Evolutionary conservation across 257 asterid genomes (phyloP), one percentile per base, ranked within the genome.

Genomic region (Solanum etuberosum): DNA sequence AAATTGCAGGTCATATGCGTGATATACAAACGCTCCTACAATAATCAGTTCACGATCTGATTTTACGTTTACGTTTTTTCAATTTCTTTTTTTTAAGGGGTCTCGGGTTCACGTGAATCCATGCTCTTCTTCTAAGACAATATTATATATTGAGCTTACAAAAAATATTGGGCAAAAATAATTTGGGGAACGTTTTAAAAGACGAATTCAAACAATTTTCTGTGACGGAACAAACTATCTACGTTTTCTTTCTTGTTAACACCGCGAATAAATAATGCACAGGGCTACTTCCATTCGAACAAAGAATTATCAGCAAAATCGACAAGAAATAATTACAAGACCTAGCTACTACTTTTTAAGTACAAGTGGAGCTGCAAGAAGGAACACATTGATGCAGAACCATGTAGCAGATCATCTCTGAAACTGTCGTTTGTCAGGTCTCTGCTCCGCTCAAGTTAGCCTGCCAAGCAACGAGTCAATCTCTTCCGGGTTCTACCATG

Each of bases 341-440:
- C 68, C 85, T 46, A 80, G 42, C 85, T 29, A 80, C 65, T 43
- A n/a, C 70, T 80, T 35, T 29, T 80, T 18, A 86, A 85, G 74
- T 34, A 48, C 71, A 48, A 82, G 48, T 29, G 85, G 88, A 89
- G 78, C 86, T 7, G 70, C 86, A 68, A 31, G 43, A 43, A 77
- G 38, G 54, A 31, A 70, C 35, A 57, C 86, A 86, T 37, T 51
- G 54, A 68, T 80, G 85, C 35, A 46, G 20, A 46, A 37, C 67
- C 67, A 80, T 46, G 85, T 80, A 48, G 85, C 85, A 80, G 85
- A 80, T 80, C 85, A 80, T 80, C 68, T 80, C 68, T 80, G 68
- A 29, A 38, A 37, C 23, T 12, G 13, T 72, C 70, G 57, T 74
- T 65, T 23, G 63, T 37, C 54, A 73, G 51, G 72, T 83, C 77